These are phyloP conservation scores for Phytophthora pseudosyringae DNA, from an alignment of 352 stramenopile species.

Conservation along the genomic window DNA sequence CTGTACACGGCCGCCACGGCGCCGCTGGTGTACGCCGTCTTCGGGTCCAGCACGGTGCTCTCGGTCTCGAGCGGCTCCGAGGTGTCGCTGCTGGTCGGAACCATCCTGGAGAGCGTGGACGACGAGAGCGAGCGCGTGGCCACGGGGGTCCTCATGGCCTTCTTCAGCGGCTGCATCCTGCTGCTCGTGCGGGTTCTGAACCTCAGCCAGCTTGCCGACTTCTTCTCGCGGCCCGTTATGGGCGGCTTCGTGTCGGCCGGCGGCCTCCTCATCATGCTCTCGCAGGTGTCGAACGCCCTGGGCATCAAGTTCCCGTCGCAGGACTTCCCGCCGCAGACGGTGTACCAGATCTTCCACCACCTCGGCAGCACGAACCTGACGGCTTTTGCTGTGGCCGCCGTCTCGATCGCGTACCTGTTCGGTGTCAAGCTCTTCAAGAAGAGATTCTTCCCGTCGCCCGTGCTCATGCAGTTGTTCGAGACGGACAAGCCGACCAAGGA, in stretches of 20 bases:
- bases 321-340: slow-evolving; percentile 60
- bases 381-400: slow-evolving; percentile 67
- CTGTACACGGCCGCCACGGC: slow-evolving; percentile 89
- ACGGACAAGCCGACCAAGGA: slow-evolving; percentile 21
- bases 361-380: slow-evolving; percentile 75
- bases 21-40: slow-evolving; percentile 85
- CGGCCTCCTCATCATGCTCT: slow-evolving; percentile 90
- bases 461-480: slow-evolving; percentile 44
- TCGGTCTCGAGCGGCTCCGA: slow-evolving; percentile 79
- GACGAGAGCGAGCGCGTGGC: slow-evolving; percentile 49
- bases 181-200: slow-evolving; percentile 78
- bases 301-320: slow-evolving; percentile 65
- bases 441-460: slow-evolving; percentile 40
- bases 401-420: slow-evolving; percentile 63
- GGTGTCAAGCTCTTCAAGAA: slow-evolving; percentile 52
- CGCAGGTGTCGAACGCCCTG: slow-evolving; percentile 87
- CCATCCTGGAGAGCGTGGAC: slow-evolving; percentile 59
- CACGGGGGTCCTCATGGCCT: slow-evolving; percentile 59
- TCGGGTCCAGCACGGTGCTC: slow-evolving; percentile 82
- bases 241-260: slow-evolving; percentile 91
- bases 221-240: slow-evolving; percentile 91
- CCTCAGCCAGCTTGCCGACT: slow-evolving; percentile 87
- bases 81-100: slow-evolving; percentile 61
- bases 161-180: slow-evolving; percentile 87
- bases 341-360: slow-evolving; percentile 66